Percentiles rank a stretch among this genome's conserved stretches.
Evolutionary conservation across 805 yeast species (phyloP).

Genomic region (Wickerhamiella siamensis): DNA sequence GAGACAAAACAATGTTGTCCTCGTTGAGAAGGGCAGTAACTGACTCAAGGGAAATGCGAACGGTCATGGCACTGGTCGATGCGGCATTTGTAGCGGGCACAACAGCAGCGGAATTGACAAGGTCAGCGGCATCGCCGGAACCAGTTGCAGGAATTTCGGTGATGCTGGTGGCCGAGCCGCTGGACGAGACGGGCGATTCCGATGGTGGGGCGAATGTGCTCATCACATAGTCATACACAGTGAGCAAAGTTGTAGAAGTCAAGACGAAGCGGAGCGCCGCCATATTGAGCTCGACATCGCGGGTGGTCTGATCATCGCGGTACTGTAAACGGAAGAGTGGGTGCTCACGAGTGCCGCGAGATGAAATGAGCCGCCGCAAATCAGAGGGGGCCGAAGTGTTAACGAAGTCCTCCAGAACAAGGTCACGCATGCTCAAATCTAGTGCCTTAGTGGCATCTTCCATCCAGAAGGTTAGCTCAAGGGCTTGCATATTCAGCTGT

Average conservation of each 20-base stretch:
- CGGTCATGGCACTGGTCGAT: constrained; percentile 32
- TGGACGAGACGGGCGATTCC: too few relatives aligned
- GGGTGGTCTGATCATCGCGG: constrained; percentile 39
- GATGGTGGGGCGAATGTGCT: constrained; percentile 82
- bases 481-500: constrained; percentile 54
- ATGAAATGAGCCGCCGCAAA: constrained; percentile 27
- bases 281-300: constrained; percentile 52
- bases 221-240: constrained; percentile 63
- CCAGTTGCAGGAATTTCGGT: neutral
- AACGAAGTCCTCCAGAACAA: constrained; percentile 62
- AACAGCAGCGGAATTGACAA: constrained; percentile 1
- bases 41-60: constrained; percentile 55
- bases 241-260: constrained; percentile 63
- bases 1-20: constrained; percentile 69
- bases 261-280: constrained; percentile 66
- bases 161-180: constrained; percentile 29
- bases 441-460: constrained; percentile 50
- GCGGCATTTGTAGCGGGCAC: neutral
- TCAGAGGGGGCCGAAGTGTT: constrained; percentile 48
- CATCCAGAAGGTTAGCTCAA: constrained; percentile 45
- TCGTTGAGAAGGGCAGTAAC: constrained; percentile 65
- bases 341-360: neutral
- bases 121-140: neutral
- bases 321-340: neutral
- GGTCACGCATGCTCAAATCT: constrained; percentile 46